Evolutionary conservation across 176 grass and related monocot genomes (phyloP), one percentile per base, ranked within the genome.

Genomic region (Metroxylon sagu): DNA sequence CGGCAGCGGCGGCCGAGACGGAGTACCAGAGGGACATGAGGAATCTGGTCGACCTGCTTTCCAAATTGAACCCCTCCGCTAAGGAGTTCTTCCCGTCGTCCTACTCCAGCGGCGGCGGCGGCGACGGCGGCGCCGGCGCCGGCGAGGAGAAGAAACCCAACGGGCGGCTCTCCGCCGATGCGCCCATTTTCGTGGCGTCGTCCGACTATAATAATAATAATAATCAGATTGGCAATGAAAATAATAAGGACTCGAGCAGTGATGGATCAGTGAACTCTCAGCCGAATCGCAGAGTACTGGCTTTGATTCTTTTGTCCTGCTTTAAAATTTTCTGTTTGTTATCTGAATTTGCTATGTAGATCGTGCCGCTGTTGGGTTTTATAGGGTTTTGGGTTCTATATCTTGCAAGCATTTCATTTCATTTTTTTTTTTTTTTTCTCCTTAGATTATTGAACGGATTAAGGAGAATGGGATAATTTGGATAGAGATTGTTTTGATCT

Each of bases 21-120:
- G 82, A 76, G 71, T 90, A 82, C 81, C 77, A 76, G 68, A 67
- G 67, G 56, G 90, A 76, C 53, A 76, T 89, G 58, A 80, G 64
- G 82, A 77, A 86, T 79, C 73, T 95, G 62, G 85, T 89, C 69
- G 90, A 95, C 71, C 69, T 95, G 73, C 76, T 95, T 16, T 89
- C 90, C 70, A 95, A 86, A 29, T 76, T 95, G 48, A 95, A 95
- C 54, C 90, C 85, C 25, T 77, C 85, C 48, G 90, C 90, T 65
- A 89, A 86, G 79, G 90, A 95, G 76, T 95, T 95, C 74, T 51
- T 86, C 50, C 90, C 90, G 50, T 80, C 90, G 26, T 72, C 71
- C 26, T 78, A 59, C 75, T 57, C 49, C 49, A 64, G 16, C 25
- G 26, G 10, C 57, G 26, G 10, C 16, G 69, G 53, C 8, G 19